Conservation (phyloP, 306 rosid genomes). For the Rosa persica region DNA sequence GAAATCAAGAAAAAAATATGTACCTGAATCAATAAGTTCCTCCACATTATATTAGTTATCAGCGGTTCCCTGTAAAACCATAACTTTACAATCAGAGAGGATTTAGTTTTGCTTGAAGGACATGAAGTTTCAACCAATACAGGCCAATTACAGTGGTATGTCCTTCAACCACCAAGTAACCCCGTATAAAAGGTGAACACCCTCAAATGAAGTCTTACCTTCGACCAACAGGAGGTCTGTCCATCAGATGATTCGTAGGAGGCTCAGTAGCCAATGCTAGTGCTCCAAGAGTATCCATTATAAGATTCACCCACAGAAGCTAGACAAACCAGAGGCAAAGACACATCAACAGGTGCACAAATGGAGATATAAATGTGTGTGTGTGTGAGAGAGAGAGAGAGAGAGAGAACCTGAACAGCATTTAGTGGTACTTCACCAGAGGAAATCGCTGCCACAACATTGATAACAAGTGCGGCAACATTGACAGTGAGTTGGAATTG, state of each 20-base stretch:
- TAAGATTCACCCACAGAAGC: conserved; percentile 99
- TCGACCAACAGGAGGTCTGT: conserved; percentile 75
- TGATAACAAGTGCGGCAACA: conserved; percentile 88
- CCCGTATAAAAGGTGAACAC: background rate
- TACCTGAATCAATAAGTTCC: conserved; percentile 91
- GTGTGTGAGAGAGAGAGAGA: conserved; percentile 9
- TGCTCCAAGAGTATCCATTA: conserved; percentile 99
- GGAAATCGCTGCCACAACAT: conserved; percentile 83
- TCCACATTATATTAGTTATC: conserved; percentile 90
- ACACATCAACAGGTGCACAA: conserved; percentile 18
- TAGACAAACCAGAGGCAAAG: conserved; percentile 33
- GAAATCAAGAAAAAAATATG: background rate
- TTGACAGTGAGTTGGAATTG: conserved; percentile 97
- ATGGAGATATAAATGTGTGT: background rate
- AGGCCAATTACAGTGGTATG: background rate
- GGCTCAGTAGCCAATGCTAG: conserved; percentile 97
- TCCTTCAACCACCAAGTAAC: background rate
- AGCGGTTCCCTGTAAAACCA: conserved; percentile 76
- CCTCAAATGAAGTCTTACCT: conserved; percentile 39
- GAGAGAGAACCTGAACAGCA: conserved; percentile 83
- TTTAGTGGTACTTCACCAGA: conserved; percentile 89
- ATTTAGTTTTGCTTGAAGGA: background rate
- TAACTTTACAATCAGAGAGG: conserved; percentile 14
- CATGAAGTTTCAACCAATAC: background rate
- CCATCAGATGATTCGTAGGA: conserved; percentile 92